These are phyloP conservation scores for Monosporozyma unispora DNA, from an alignment of 805 yeast species.

Conservation along the genomic window DNA sequence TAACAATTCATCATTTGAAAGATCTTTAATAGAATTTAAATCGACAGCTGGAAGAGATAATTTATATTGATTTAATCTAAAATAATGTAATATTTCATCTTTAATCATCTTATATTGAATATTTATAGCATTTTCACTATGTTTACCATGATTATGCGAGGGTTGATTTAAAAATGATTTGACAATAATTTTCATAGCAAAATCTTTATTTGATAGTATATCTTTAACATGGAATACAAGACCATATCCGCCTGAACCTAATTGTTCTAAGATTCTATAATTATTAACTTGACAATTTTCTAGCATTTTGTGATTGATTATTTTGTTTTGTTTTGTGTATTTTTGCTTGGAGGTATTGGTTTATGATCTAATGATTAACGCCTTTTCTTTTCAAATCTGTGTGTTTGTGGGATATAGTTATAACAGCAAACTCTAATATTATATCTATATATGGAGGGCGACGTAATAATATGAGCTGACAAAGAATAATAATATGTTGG, in stretches of 20 bases:
- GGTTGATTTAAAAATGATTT: constrained; percentile 24
- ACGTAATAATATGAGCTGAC: no score
- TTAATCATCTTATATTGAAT: not conserved
- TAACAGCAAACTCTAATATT: no score
- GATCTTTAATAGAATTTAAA: constrained; percentile 20
- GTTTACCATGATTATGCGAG: not conserved
- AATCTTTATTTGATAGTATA: constrained; percentile 37
- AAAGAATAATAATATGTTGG: no score
- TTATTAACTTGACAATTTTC: constrained; percentile 23
- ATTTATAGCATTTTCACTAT: not conserved
- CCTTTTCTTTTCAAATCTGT: no score
- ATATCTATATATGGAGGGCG: no score
- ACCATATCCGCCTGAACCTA: constrained; percentile 82
- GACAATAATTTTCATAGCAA: constrained; percentile 65
- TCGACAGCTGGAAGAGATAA: constrained; percentile 25
- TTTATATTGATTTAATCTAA: constrained; percentile 19
- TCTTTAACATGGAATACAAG: constrained; percentile 66
- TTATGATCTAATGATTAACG: not conserved
- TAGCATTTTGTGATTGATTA: constrained; percentile 8
- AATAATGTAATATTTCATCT: constrained; percentile 14
- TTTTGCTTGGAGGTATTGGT: not conserved
- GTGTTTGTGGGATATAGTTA: no score
- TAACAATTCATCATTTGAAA: constrained; percentile 31
- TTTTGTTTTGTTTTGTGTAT: not conserved
- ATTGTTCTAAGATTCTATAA: constrained; percentile 17